These are phyloP conservation scores for Yamadazyma aaseri DNA, from an alignment of 1,139 yeast species.

Conservation along the genomic window DNA sequence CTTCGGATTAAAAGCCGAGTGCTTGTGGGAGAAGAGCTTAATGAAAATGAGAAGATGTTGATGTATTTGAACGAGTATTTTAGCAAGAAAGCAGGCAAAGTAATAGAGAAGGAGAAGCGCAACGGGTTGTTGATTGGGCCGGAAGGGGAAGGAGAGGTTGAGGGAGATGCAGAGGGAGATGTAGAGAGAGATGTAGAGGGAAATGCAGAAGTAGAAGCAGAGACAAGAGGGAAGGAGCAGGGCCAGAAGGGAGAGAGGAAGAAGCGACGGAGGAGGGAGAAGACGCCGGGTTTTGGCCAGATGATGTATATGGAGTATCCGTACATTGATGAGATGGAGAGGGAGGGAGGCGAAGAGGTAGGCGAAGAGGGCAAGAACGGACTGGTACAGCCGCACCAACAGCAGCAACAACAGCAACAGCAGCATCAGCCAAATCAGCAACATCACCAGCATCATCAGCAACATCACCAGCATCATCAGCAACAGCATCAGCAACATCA, in stretches of 20 bases:
- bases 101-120: slow-evolving; percentile 13
- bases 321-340: background rate
- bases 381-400: background rate
- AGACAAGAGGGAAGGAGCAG: too few species aligned
- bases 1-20: slow-evolving; percentile 18
- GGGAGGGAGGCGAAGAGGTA: background rate
- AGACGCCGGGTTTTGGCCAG: background rate
- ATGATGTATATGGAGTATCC: background rate
- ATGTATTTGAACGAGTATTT: slow-evolving; percentile 20
- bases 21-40: slow-evolving; percentile 16
- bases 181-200: too few species aligned
- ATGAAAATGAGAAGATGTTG: slow-evolving; percentile 28
- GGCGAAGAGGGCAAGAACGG: background rate
- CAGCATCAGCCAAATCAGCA: too few species aligned
- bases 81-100: slow-evolving; percentile 13
- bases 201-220: too few species aligned
- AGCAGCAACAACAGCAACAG: too few species aligned
- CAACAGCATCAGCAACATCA: too few species aligned
- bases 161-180: background rate
- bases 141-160: background rate
- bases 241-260: background rate
- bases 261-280: background rate
- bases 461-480: too few species aligned
- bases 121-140: slow-evolving; percentile 11
- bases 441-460: too few species aligned